Conservation (phyloP, 1,284 basidiomycete species). For the Cystobasidium sp. region DNA sequence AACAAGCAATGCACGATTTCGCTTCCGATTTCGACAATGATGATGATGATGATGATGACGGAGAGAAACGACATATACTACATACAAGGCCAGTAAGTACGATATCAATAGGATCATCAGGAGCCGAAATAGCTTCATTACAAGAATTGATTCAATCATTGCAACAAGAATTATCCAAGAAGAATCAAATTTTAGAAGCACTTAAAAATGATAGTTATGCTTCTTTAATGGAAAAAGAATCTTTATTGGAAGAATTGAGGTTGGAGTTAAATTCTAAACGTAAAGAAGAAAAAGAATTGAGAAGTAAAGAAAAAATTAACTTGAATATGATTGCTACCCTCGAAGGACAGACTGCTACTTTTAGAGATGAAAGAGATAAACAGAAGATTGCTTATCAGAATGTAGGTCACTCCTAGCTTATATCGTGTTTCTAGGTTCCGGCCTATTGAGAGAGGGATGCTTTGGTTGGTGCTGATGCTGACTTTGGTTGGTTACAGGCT, state of each 20-base stretch:
- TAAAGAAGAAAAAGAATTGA: constrained; percentile 84
- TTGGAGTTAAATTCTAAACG: constrained; percentile 74
- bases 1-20: constrained; percentile 59
- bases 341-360: constrained; percentile 73
- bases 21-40: constrained; percentile 55
- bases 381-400: constrained; percentile 36
- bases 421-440: no score
- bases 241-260: constrained; percentile 45
- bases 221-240: constrained; percentile 70
- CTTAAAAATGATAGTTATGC: constrained; percentile 75
- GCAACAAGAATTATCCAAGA: constrained; percentile 69
- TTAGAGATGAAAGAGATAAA: constrained; percentile 43
- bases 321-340: constrained; percentile 60
- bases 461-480: constrained; percentile 63
- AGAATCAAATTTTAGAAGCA: constrained; percentile 71
- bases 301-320: constrained; percentile 69
- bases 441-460: no score
- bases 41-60: constrained; percentile 1
- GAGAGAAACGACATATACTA: constrained; percentile 70
- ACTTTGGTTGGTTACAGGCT: constrained; percentile 58
- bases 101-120: constrained; percentile 62
- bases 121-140: constrained; percentile 61
- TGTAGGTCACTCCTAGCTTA: no score
- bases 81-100: constrained; percentile 57
- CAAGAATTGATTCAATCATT: constrained; percentile 71